Evolutionary conservation across 768 basidiomycete genomes (phyloP), one percentile per base, ranked within the genome.

Genomic region (Suillus plorans): DNA sequence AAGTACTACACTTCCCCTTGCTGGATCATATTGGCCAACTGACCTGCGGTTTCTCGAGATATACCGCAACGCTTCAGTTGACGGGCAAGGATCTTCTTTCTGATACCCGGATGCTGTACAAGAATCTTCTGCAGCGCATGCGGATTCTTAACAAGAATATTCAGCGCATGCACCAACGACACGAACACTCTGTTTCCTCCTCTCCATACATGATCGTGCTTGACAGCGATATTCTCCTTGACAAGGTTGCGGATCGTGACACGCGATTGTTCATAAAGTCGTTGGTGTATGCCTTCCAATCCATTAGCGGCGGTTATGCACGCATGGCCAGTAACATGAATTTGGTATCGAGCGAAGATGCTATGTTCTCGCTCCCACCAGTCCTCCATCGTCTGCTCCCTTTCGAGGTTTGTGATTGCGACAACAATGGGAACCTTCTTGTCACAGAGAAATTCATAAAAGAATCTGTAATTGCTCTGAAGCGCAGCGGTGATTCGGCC

Each of bases 401-500:
- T n/a, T 62, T 80, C 81, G 12, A 82, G 74, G 36, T 79, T 75
- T 3, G 80, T 82, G 42, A 82, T 69, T 7, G 78, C 72, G 16
- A 83, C 63, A 1, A 79, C 72, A n/a, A 78, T 72, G 4, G 81
- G 80, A 9, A 81, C 78, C 52, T 73, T 64, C 22, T 69, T 60
- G 14, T 52, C 14, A 4, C 49, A 52, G 36, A 83, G 74, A 49
- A 79, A 71, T 20, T 49, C 41, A 9, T 25, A 5, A 20, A 49
- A 61, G 42, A 52, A 31, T 4, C 44, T 6, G n/a, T 61, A 49
- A n/a, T 22, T 79, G 42, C 72, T 70, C 44, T 71, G 66, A 25
- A 69, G 64, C 0, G 72, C 64, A 10, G 72, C 71, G 34, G 68
- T 74, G 66, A 81, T 73, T 64, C 80, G 69, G 16, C 78, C 77